phyloP scores from a whole-genome alignment of 352 stramenopile genomes.

The Globisporangium radiosum region DNA sequence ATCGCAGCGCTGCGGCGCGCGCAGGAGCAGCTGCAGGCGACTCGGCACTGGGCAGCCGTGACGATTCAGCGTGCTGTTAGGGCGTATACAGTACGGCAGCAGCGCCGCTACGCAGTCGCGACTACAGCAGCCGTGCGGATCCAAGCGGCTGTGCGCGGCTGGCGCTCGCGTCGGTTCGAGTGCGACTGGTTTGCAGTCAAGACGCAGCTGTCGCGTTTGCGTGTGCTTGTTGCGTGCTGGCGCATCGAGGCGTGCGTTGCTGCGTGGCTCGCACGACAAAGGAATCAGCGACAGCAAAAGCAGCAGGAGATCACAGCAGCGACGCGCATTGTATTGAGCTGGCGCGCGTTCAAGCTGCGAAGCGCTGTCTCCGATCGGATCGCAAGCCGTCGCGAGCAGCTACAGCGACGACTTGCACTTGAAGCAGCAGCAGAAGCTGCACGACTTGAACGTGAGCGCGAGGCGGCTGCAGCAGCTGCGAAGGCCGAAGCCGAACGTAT shows the following conservation, averaged over 20 bases:
- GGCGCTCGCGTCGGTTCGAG: conserved; percentile 19
- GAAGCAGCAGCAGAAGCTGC: conserved; percentile 1
- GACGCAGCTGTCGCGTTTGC: conserved; percentile 27
- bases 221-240: conserved; percentile 38
- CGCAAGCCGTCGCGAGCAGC: neutral
- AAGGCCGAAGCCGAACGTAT: neutral
- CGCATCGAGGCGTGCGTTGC: conserved; percentile 43
- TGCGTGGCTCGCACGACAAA: conserved; percentile 28
- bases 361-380: conserved; percentile 14
- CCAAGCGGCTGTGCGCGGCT: conserved; percentile 30
- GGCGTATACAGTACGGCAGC: neutral
- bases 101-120: conserved; percentile 16
- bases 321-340: conserved; percentile 27
- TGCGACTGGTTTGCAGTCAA: conserved; percentile 44
- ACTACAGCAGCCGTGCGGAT: conserved; percentile 12
- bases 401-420: neutral
- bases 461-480: too few species aligned
- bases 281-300: conserved; percentile 12
- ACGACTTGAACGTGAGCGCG: too few species aligned
- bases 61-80: conserved; percentile 24
- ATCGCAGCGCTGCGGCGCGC: conserved; percentile 19
- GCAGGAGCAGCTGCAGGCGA: conserved; percentile 19
- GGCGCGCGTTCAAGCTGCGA: conserved; percentile 23
- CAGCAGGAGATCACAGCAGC: neutral
- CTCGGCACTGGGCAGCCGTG: conserved; percentile 3